Evolutionary conservation across 805 yeast genomes (phyloP).

Genomic region (Yamadazyma tumulicola): DNA sequence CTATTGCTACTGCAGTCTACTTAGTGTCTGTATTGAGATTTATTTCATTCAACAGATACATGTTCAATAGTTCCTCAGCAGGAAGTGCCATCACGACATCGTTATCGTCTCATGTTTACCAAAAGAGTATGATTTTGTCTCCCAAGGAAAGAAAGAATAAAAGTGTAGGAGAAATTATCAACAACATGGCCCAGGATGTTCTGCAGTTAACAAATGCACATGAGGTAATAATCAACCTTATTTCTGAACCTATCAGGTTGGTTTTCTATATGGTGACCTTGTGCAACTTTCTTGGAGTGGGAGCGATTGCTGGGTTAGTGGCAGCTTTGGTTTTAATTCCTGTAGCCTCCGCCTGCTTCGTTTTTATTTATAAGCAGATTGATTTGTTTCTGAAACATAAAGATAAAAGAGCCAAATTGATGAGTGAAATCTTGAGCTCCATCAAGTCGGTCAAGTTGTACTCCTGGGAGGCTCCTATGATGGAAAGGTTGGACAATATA

Average conservation of each 20-base stretch:
- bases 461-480: constrained; percentile 42
- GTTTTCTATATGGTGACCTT: constrained; percentile 27
- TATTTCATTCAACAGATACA: constrained; percentile 21
- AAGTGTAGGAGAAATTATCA: constrained; percentile 32
- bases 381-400: constrained; percentile 25
- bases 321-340: constrained; percentile 33
- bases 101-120: constrained; percentile 23
- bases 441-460: constrained; percentile 39
- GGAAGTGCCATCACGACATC: constrained; percentile 17
- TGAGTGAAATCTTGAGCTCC: constrained; percentile 35
- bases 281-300: constrained; percentile 30
- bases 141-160: constrained; percentile 30
- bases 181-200: constrained; percentile 30
- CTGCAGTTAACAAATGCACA: constrained; percentile 15
- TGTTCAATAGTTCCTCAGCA: constrained; percentile 12
- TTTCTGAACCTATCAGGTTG: constrained; percentile 23
- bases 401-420: constrained; percentile 35
- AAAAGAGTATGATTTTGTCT: constrained; percentile 26
- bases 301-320: constrained; percentile 35
- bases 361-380: constrained; percentile 9
- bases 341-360: constrained; percentile 20
- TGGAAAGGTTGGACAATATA: constrained; percentile 25
- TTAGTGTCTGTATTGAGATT: constrained; percentile 21
- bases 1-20: constrained; percentile 23
- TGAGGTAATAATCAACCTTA: constrained; percentile 15